Conservation (phyloP, 148 eudicot genomes). For the Amaranthus cruentus region DNA sequence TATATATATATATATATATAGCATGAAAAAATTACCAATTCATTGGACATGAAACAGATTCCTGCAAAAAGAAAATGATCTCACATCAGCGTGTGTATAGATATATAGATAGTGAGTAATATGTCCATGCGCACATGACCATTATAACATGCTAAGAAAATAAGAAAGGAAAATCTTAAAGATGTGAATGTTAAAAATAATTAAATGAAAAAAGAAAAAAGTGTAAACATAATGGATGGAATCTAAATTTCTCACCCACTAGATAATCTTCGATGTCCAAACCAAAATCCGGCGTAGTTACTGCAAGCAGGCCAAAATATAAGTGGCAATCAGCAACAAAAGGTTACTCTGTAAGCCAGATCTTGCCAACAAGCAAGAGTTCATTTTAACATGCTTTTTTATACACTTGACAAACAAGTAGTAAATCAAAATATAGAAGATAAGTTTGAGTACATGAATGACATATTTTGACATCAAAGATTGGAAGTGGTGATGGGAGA, state of each 20-base stretch:
- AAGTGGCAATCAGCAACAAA: constrained; percentile 5
- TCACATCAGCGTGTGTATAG: constrained; percentile 22
- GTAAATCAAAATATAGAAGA: too few species aligned
- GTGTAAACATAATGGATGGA: background rate
- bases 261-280: constrained; percentile 95
- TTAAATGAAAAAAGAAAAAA: background rate
- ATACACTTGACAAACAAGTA: background rate
- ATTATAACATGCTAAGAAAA: background rate
- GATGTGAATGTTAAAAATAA: background rate
- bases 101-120: too few species aligned
- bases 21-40: constrained; percentile 57
- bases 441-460: background rate
- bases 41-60: constrained; percentile 95
- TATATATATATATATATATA: background rate
- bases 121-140: background rate
- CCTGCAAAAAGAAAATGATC: constrained; percentile 52
- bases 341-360: background rate
- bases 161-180: background rate
- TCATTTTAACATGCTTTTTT: background rate
- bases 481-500: background rate
- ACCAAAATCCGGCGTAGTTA: constrained; percentile 67
- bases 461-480: background rate
- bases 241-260: constrained; percentile 58
- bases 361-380: background rate
- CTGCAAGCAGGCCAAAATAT: constrained; percentile 40